Base-by-base conservation (phyloP, 78 protist species). In the Speleostelium caveatum region DNA sequence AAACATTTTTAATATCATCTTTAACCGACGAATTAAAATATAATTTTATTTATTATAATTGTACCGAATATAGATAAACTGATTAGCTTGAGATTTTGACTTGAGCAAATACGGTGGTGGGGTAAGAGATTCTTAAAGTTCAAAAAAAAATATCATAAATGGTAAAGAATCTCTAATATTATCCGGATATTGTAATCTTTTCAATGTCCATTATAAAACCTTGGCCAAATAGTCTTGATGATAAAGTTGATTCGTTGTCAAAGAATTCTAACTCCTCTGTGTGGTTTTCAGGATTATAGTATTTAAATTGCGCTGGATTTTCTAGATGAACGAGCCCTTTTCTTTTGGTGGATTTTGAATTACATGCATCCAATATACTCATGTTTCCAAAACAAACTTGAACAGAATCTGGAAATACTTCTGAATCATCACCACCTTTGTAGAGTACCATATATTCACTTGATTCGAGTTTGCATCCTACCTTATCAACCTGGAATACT, bases 361-460 rank as follows among this genome's bases (percentile, higher is more conserved):
- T 16, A 14, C 61, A 42, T 26, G 61, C 0, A 24, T 76, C 86
- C 30, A 76, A 32, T 16, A 76, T 0, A 22, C 63, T 33, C 6
- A 76, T 42, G 1, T 56, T 51, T 62, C 86, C 86, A 62, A 42
- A 45, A 45, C 74, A 35, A 35, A 65, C 19, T 19, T 59, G 35
- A 30, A 76, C 35, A 3, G 36, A 16, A 12, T 21, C 19, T 49
- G 86, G 86, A 36, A 62, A 76, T 16, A 35, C 73, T 1, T 8
- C 12, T 19, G 26, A 14, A n/a, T 62, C 86, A 12, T 19, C 35
- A 35, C 86, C 86, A 62, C 86, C 86, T 53, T 33, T 65, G 12
- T 65, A 22, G 6, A 76, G 14, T 2, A 62, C 7, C 16, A 76
- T 17, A 33, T 51, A 30, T 0, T 65, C 74, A 21, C 61, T 21